Evolutionary conservation across 2,329 filamentous ascomycete genomes (phyloP).

Genomic region (Aspergillus persii): DNA sequence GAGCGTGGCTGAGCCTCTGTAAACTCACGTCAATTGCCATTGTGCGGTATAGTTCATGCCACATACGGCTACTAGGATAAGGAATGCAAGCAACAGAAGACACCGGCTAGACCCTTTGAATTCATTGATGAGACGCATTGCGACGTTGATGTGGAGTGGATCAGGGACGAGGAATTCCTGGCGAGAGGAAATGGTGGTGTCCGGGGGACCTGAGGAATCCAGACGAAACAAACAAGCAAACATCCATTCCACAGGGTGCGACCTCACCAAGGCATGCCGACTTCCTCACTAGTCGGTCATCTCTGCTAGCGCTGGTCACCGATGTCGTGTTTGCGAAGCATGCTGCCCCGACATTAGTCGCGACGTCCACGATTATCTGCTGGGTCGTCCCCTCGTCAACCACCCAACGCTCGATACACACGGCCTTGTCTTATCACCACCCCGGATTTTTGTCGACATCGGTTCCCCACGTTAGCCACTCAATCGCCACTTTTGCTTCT

Average conservation of each 20-base stretch:
- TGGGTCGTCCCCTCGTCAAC: constrained; percentile 4
- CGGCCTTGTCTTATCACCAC: neutral
- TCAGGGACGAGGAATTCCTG: neutral
- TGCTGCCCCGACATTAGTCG: constrained; percentile 12
- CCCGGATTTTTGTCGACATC: neutral
- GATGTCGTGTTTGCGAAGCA: constrained; percentile 10
- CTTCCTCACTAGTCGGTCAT: neutral
- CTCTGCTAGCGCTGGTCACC: constrained; percentile 3
- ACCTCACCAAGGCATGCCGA: constrained; percentile 15
- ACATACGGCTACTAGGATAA: neutral
- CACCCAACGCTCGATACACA: neutral
- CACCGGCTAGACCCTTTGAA: neutral
- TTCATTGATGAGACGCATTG: neutral
- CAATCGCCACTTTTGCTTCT: neutral
- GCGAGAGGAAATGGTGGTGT: constrained; percentile 9
- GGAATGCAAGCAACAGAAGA: neutral
- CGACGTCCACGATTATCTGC: constrained; percentile 12
- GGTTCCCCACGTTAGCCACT: neutral
- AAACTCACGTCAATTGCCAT: neutral
- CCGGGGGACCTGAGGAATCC: constrained; percentile 19
- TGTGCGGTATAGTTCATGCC: neutral
- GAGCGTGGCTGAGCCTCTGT: neutral
- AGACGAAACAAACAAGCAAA: constrained; percentile 19
- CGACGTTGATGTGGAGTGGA: neutral
- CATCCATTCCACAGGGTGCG: constrained; percentile 17